Conservation (phyloP, 2,329 filamentous ascomycete species). For the Clonostachys chloroleuca region DNA sequence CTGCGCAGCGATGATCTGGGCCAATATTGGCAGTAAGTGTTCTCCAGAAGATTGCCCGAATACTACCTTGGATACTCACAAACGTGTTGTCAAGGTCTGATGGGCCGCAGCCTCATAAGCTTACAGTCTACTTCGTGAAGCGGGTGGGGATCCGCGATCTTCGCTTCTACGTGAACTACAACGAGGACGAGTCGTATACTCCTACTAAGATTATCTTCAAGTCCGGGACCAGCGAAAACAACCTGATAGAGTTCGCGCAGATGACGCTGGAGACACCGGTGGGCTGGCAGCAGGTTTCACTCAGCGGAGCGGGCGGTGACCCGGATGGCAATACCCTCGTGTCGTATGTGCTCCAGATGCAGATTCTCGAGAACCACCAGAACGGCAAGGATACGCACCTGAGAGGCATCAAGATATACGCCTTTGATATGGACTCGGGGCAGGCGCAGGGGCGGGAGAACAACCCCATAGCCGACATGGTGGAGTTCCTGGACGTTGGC, state of each 20-base stretch:
- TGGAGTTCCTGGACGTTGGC: slow-evolving; percentile 12
- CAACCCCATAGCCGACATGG: slow-evolving; percentile 17
- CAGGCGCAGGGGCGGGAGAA: slow-evolving; percentile 31
- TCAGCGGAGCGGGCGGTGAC: slow-evolving; percentile 48
- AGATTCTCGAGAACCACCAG: slow-evolving; percentile 93
- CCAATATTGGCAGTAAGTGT: slow-evolving; percentile 72
- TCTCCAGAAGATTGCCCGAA: neutral
- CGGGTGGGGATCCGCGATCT: slow-evolving; percentile 74
- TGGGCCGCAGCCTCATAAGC: slow-evolving; percentile 75
- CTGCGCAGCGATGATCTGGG: slow-evolving; percentile 69
- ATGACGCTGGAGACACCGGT: slow-evolving; percentile 75
- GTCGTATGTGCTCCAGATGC: slow-evolving; percentile 85
- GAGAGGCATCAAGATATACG: slow-evolving; percentile 83
- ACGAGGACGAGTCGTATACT: slow-evolving; percentile 92
- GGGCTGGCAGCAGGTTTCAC: slow-evolving; percentile 86
- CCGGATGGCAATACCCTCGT: slow-evolving; percentile 71
- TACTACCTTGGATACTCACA: neutral
- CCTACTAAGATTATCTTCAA: slow-evolving; percentile 88
- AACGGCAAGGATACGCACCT: slow-evolving; percentile 99
- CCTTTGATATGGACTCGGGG: slow-evolving; percentile 45
- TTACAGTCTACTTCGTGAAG: slow-evolving; percentile 84
- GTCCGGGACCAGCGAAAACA: slow-evolving; percentile 87
- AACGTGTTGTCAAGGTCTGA: slow-evolving; percentile 53
- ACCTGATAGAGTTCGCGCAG: slow-evolving; percentile 81
- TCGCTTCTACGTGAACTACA: slow-evolving; percentile 85